Percentiles rank a stretch among this genome's conserved stretches.
phyloP scores from a whole-genome alignment of 495 filamentous ascomycete genomes.

The Aspergillus hancockii region DNA sequence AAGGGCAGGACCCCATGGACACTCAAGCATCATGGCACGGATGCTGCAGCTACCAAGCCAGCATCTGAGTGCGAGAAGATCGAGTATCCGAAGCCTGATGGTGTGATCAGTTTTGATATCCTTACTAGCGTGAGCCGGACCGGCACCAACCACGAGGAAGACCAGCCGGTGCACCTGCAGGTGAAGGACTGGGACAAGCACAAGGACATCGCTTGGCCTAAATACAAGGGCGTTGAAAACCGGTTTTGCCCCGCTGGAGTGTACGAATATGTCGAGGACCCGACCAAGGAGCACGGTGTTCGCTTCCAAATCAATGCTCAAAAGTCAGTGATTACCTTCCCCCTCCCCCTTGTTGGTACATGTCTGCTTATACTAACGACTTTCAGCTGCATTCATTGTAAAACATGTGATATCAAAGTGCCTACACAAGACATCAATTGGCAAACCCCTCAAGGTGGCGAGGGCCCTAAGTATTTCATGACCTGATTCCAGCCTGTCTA shows the following conservation, averaged over 20 bases:
- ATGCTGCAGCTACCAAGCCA: slow-evolving; percentile 69
- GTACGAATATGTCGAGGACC: slow-evolving; percentile 97
- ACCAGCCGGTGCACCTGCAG: slow-evolving; percentile 94
- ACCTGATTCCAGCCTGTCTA: slow-evolving; percentile 51
- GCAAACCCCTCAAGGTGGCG: slow-evolving; percentile 92
- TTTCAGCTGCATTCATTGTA: slow-evolving; percentile 93
- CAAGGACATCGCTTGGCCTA: slow-evolving; percentile 75
- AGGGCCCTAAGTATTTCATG: slow-evolving; percentile 95
- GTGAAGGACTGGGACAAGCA: slow-evolving; percentile 94
- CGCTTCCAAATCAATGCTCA: slow-evolving; percentile 97
- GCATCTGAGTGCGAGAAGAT: slow-evolving; percentile 84
- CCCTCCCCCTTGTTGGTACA: background rate
- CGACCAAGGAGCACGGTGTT: slow-evolving; percentile 76
- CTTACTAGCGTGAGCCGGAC: slow-evolving; percentile 90
- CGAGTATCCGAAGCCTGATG: slow-evolving; percentile 95
- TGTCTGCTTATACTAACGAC: slow-evolving; percentile 26
- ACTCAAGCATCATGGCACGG: slow-evolving; percentile 71
- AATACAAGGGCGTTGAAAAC: slow-evolving; percentile 91
- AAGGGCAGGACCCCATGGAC: slow-evolving; percentile 92
- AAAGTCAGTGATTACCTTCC: slow-evolving; percentile 65
- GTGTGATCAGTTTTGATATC: slow-evolving; percentile 92
- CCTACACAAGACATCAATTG: slow-evolving; percentile 97
- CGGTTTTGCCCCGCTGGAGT: slow-evolving; percentile 99
- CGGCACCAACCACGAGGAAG: slow-evolving; percentile 98
- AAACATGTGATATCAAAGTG: slow-evolving; percentile 99